Base-by-base conservation (phyloP, 441 rosid species). In the Euphorbia schlechtendalii region DNA sequence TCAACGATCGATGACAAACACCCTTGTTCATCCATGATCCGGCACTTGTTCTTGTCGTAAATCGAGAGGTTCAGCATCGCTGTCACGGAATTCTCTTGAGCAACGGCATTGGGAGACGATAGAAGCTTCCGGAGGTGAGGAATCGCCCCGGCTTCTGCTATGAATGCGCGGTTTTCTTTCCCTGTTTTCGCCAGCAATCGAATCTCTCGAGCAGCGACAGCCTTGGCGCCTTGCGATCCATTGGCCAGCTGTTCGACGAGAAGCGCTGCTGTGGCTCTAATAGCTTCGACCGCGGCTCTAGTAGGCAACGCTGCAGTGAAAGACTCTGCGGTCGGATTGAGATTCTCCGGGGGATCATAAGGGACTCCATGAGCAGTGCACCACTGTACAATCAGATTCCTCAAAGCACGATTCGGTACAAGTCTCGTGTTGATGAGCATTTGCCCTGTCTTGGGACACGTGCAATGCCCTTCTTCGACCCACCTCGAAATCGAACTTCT, bases 391-490 rank as follows among this genome's bases (percentile, higher is more conserved):
- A 93, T 93, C 85, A 93, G 75, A 69, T 86, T 88, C 84, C 86
- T 86, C 60, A 93, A 71, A 66, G 96, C 99, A 5, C 87, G 84
- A 69, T 93, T 88, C 0, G 99, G 87, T n/a, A 93, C 82, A 40
- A 93, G 85, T 46, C 83, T 71, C 4, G 86, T 79, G 58, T 86
- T 85, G 45, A 77, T 38, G 5, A 90, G 81, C 81, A 82, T 74
- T 68, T 87, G 97, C 38, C 96, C 97, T 0, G 97, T 90, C 74
- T 90, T 90, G 0, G 96, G 99, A 69, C 96, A 93, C 56, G 84
- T 82, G 68, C 78, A 74, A 56, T 90, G 92, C 46, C 97, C 96
- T 79, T 87, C 96, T 63, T 90, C 97, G 64, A 93, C 68, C 99
- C 99, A 93, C 68, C 99, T 83, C 21, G 88, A 66, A 62, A 93